These are phyloP conservation scores for Sesbania bispinosa DNA, from an alignment of 306 rosid species.

Conservation along the genomic window DNA sequence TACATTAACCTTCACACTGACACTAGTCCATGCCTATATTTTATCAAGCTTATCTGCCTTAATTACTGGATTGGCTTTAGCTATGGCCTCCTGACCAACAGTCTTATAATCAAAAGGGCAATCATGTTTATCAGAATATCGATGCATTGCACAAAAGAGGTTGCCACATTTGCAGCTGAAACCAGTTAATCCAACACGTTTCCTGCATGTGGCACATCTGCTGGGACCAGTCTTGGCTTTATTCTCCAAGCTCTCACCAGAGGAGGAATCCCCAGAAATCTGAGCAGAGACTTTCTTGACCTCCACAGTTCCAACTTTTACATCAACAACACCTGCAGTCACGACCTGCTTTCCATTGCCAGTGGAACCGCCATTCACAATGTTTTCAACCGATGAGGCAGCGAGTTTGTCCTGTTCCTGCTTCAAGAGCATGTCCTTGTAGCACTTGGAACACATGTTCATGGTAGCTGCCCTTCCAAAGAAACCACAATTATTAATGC, in stretches of 20 bases:
- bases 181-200: conserved; percentile 76
- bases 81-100: conserved; percentile 63
- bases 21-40: conserved; percentile 43
- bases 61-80: conserved; percentile 73
- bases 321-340: conserved; percentile 27
- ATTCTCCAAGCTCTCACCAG: conserved; percentile 37
- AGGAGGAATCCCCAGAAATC: conserved; percentile 36
- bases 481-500: conserved; percentile 75
- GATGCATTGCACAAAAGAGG: conserved; percentile 60
- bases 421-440: conserved; percentile 66
- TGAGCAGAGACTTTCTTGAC: conserved; percentile 24
- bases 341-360: conserved; percentile 42
- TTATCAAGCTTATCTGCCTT: conserved; percentile 83
- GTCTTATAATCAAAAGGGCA: conserved; percentile 60
- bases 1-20: conserved; percentile 24
- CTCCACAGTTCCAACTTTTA: conserved; percentile 38
- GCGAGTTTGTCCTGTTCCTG: conserved; percentile 68
- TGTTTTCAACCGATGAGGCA: conserved; percentile 60
- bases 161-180: conserved; percentile 77
- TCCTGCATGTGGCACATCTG: conserved; percentile 59
- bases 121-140: conserved; percentile 66
- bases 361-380: conserved; percentile 47
- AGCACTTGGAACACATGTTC: conserved; percentile 89
- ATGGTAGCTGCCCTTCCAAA: conserved; percentile 76
- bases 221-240: conserved; percentile 49